Conservation (phyloP, 2,329 filamentous ascomycete species). For the Grosmannia huntii region DNA sequence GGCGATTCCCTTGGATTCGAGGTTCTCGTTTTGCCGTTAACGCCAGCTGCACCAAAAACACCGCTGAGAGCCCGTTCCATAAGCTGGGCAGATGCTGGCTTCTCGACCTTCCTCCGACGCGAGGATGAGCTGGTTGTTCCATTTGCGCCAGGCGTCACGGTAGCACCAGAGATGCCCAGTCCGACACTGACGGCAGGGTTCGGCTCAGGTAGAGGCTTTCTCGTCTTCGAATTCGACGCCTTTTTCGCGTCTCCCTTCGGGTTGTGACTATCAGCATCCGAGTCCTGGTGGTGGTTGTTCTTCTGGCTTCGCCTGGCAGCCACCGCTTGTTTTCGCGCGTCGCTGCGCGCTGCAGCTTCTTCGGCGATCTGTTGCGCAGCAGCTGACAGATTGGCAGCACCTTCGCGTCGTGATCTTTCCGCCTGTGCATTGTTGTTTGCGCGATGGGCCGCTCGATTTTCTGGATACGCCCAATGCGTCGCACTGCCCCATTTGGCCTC, state of each 20-base stretch:
- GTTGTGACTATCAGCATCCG: constrained; percentile 63
- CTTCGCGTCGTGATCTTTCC: constrained; percentile 67
- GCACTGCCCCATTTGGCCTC: constrained; percentile 87
- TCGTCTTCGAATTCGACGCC: constrained; percentile 42
- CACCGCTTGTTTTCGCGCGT: constrained; percentile 71
- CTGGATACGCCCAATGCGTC: constrained; percentile 90
- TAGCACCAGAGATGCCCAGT: constrained; percentile 50
- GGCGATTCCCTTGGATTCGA: constrained; percentile 59
- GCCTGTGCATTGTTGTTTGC: constrained; percentile 46
- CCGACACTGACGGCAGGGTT: constrained; percentile 29
- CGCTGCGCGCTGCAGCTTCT: constrained; percentile 73
- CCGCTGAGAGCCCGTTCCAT: constrained; percentile 59
- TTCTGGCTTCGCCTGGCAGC: constrained; percentile 62
- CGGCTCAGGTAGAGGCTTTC: constrained; percentile 32
- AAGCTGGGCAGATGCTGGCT: constrained; percentile 31
- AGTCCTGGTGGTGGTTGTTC: constrained; percentile 39
- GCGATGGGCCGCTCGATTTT: constrained; percentile 53
- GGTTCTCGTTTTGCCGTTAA: constrained; percentile 40
- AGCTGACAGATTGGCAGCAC: constrained; percentile 63
- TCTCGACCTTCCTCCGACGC: constrained; percentile 74
- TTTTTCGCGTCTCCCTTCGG: constrained; percentile 49
- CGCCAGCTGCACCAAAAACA: constrained; percentile 28
- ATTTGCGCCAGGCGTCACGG: constrained; percentile 31
- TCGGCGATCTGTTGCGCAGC: constrained; percentile 66
- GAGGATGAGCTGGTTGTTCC: constrained; percentile 31